Conservation (phyloP, 2,329 filamentous ascomycete genomes). For the Neonectria sp. region DNA sequence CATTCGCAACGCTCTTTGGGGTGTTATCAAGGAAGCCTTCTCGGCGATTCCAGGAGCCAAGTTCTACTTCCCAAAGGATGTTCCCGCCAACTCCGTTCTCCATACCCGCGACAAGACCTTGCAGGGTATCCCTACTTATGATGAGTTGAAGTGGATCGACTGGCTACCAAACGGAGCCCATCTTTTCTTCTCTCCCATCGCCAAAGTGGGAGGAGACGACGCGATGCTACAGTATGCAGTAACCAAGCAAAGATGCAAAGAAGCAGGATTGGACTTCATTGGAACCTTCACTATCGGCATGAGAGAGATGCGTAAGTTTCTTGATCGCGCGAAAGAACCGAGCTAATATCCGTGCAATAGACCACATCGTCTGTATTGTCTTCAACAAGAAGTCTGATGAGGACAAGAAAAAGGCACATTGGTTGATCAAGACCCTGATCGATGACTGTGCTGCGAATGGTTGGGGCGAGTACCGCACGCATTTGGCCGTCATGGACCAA, state of each 20-base stretch:
- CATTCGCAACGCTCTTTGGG: constrained; percentile 34
- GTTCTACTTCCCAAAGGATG: constrained; percentile 42
- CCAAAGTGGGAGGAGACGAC: constrained; percentile 36
- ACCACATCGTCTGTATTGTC: constrained; percentile 65
- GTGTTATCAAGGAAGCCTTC: constrained; percentile 36
- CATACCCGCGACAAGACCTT: constrained; percentile 35
- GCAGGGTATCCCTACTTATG: constrained; percentile 35
- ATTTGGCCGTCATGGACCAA: constrained; percentile 63
- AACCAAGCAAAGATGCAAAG: constrained; percentile 31
- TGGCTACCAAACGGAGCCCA: constrained; percentile 42
- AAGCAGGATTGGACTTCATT: constrained; percentile 40
- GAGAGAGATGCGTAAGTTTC: constrained; percentile 23
- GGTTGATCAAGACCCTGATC: constrained; percentile 54
- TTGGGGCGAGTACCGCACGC: constrained; percentile 64
- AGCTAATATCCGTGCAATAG: background rate
- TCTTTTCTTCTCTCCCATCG: constrained; percentile 42
- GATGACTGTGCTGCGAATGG: constrained; percentile 58
- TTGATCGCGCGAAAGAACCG: too few species aligned
- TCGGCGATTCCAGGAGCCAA: constrained; percentile 37
- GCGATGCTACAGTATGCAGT: constrained; percentile 30
- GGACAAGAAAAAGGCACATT: constrained; percentile 51
- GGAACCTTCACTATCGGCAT: constrained; percentile 34
- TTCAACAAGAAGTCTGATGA: constrained; percentile 62
- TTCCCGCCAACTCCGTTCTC: constrained; percentile 36
- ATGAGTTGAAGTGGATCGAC: constrained; percentile 40